These are phyloP conservation scores for Pyronema omphalodes DNA, from an alignment of 495 filamentous ascomycete genomes.

Conservation along the genomic window DNA sequence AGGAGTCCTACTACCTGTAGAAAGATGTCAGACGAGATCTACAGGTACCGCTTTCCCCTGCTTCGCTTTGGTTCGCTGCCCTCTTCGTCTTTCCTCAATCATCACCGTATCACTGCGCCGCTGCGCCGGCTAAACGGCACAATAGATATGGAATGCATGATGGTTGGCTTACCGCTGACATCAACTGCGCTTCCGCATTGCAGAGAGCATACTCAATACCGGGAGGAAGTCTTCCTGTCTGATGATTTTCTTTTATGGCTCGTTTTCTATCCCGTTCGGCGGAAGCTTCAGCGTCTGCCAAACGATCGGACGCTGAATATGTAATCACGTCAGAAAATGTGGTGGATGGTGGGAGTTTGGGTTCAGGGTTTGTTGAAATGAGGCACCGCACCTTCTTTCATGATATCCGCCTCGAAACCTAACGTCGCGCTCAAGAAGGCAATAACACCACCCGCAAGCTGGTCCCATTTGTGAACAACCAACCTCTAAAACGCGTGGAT, in stretches of 20 bases:
- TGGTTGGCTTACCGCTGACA: conserved; percentile 41
- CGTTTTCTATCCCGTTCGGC: conserved; percentile 63
- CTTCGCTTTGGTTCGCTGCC: no score
- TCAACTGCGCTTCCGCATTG: conserved; percentile 65
- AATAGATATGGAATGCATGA: not conserved
- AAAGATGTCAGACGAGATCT: not conserved
- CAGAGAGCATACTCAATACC: conserved; percentile 73
- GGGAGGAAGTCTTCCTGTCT: conserved; percentile 48
- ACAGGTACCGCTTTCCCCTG: no score
- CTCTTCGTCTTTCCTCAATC: no score
- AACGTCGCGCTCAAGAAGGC: conserved; percentile 71
- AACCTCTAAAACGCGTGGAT: not conserved
- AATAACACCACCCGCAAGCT: conserved; percentile 65
- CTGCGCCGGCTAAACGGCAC: not conserved
- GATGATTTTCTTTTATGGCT: conserved; percentile 39
- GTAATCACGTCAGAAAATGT: conserved; percentile 4
- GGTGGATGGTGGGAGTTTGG: no score
- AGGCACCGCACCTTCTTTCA: conserved; percentile 47
- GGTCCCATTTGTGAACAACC: not conserved
- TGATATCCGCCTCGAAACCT: conserved; percentile 87
- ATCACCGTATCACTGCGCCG: not conserved
- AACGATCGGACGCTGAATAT: conserved; percentile 42
- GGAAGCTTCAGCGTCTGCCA: conserved; percentile 59
- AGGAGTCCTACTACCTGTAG: conserved; percentile 50
- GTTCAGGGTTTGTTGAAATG: not conserved